A percentile compares a stretch with the other conserved stretches of the same genome.
Conservation (phyloP, 352 stramenopile species). For the Globisporangium irregulare region DNA sequence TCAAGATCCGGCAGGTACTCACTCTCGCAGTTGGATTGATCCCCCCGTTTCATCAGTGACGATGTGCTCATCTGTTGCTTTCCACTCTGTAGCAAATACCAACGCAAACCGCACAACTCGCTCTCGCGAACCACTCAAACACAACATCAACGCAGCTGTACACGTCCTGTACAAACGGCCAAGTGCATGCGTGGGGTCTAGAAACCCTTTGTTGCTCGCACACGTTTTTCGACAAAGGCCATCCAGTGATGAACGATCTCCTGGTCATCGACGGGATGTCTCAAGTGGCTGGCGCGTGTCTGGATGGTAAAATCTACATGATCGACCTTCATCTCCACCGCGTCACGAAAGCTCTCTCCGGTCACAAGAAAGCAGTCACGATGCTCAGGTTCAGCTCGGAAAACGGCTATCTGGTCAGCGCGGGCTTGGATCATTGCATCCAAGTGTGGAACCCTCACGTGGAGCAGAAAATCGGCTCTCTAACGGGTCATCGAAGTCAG, state of each 20-base stretch:
- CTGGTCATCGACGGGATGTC: constrained; percentile 31
- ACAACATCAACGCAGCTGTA: constrained; percentile 23
- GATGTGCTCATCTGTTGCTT: not conserved
- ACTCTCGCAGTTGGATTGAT: not conserved
- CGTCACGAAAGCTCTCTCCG: constrained; percentile 31
- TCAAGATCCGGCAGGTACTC: constrained; percentile 43
- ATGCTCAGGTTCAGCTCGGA: constrained; percentile 42
- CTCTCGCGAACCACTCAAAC: constrained; percentile 24
- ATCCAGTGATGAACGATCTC: constrained; percentile 39
- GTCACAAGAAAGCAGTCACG: constrained; percentile 41
- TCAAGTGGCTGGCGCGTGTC: constrained; percentile 33
- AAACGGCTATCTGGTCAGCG: constrained; percentile 55
- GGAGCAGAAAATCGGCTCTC: constrained; percentile 47
- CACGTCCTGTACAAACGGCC: constrained; percentile 34
- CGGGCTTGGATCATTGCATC: constrained; percentile 46
- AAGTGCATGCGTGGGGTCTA: constrained; percentile 47
- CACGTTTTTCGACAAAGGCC: constrained; percentile 35
- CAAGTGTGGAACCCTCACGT: constrained; percentile 66
- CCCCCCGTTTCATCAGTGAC: no score
- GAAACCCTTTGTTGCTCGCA: constrained; percentile 27
- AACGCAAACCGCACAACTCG: constrained; percentile 31
- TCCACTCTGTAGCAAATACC: constrained; percentile 39
- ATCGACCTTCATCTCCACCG: constrained; percentile 32
- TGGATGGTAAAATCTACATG: constrained; percentile 63
- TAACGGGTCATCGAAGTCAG: constrained; percentile 41